Evolutionary conservation across 2,329 filamentous ascomycete species (phyloP).

Genomic region (Endothia cerciana): DNA sequence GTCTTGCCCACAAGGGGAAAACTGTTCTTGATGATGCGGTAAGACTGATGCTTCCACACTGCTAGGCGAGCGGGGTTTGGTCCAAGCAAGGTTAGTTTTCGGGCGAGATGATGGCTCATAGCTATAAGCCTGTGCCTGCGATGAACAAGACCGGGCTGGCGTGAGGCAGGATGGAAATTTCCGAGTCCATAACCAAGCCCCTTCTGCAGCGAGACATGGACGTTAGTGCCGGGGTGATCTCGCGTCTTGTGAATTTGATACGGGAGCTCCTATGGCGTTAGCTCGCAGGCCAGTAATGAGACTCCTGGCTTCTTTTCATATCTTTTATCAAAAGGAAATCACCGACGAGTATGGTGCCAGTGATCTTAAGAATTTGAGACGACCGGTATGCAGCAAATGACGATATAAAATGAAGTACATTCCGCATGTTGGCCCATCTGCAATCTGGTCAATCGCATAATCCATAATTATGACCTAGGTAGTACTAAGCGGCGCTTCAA

Average conservation of each 20-base stretch:
- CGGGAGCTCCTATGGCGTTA: background rate
- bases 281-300: background rate
- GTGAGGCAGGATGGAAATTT: too few species aligned
- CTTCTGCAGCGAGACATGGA: background rate
- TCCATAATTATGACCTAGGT: too few species aligned
- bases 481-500: background rate
- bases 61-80: background rate
- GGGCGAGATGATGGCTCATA: background rate
- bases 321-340: background rate
- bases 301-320: background rate
- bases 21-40: background rate
- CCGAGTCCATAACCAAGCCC: too few species aligned
- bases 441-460: background rate
- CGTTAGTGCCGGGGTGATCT: background rate
- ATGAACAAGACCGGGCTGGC: too few species aligned
- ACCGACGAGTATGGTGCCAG: too few species aligned
- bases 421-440: background rate
- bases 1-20: background rate
- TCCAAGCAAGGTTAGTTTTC: background rate
- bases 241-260: background rate
- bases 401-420: background rate
- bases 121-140: too few species aligned
- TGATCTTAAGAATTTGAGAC: background rate
- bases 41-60: background rate
- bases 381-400: background rate